Conservation (phyloP, 352 stramenopile species). For the Globisporangium nodosum region DNA sequence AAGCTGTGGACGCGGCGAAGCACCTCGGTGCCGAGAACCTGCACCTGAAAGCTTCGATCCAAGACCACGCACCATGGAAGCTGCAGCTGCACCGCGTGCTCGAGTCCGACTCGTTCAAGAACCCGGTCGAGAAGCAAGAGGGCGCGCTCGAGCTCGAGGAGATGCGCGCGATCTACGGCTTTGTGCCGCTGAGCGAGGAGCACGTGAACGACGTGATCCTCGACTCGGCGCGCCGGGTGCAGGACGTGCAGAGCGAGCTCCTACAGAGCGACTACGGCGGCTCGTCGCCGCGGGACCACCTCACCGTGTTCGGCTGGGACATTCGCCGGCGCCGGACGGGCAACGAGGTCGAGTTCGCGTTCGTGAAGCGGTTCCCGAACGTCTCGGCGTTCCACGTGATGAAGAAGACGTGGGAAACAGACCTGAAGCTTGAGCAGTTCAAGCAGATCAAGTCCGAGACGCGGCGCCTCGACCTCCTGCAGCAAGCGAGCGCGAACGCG, state of each 20-base stretch:
- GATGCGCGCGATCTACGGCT: conserved; percentile 31
- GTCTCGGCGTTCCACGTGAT: conserved; percentile 25
- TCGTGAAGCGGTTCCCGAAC: conserved; percentile 32
- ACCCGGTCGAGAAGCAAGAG: conserved; percentile 12
- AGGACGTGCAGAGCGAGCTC: conserved; percentile 26
- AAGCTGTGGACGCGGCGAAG: conserved; percentile 23
- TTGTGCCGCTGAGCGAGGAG: conserved; percentile 24
- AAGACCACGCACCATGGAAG: conserved; percentile 42
- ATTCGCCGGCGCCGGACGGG: conserved; percentile 25
- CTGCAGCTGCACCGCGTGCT: conserved; percentile 40
- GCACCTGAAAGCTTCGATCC: conserved; percentile 37
- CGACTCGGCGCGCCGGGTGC: conserved; percentile 27
- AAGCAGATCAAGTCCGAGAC: conserved; percentile 46
- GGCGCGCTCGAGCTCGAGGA: conserved; percentile 21
- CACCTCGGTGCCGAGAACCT: conserved; percentile 51
- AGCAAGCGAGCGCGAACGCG: conserved; percentile 29
- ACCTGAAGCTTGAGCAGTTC: conserved; percentile 27
- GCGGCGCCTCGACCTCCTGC: conserved; percentile 38
- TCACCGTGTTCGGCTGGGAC: conserved; percentile 40
- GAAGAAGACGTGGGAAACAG: conserved; percentile 36
- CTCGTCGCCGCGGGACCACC: conserved; percentile 10
- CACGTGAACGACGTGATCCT: conserved; percentile 32
- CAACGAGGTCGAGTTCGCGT: conserved; percentile 33
- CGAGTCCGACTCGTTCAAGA: conserved; percentile 30
- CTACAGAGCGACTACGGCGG: conserved; percentile 17